Evolutionary conservation across 345 rosid genomes (phyloP), one percentile per base, ranked within the genome.

Genomic region (Erucastrum elatum): DNA sequence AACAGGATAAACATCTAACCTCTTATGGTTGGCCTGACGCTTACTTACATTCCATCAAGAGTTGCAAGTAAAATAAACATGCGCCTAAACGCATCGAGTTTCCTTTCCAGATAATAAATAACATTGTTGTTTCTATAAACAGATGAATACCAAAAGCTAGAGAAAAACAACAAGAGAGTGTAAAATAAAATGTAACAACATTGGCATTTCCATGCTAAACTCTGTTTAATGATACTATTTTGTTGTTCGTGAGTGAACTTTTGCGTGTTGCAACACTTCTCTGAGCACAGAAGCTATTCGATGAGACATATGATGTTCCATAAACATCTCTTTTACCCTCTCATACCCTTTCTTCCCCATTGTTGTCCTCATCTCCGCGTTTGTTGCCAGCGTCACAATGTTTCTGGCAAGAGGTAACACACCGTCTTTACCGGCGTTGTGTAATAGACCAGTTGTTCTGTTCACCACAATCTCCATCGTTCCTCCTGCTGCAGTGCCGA

Each of bases 401-500:
- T 91, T 93, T 17, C 74, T 65, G 0, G 95, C 91, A 9, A 94
- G 94, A 41, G 92, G 90, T 4, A 56, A 68, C 44, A 88, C 89
- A 0, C 97, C 98, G 30, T 87, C 91, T 84, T 91, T 91, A 34
- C 97, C 97, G 0, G 72, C 84, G 6, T 91, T 85, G 84, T 93
- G 98, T 74, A 93, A 74, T 67, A 90, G 65, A 37, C 98, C 95
- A 0, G 95, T 94, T 11, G 91, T 88, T 74, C 88, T 86, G 33
- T 91, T 88, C 66, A 90, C 91, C 27, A 93, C 92, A 51, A 90
- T 94, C 87, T 94, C 95, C 72, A 81, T 90, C 66, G 98, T 94
- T 72, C 95, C 98, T 63, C 98, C 97, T 1, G 94, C 98, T 61
- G 98, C 92, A 0, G 98, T 91, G 30, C 98, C 98, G 82, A 94